Base-by-base conservation (phyloP, 768 basidiomycete genomes). In the Rubroboletus pulcherrimus region DNA sequence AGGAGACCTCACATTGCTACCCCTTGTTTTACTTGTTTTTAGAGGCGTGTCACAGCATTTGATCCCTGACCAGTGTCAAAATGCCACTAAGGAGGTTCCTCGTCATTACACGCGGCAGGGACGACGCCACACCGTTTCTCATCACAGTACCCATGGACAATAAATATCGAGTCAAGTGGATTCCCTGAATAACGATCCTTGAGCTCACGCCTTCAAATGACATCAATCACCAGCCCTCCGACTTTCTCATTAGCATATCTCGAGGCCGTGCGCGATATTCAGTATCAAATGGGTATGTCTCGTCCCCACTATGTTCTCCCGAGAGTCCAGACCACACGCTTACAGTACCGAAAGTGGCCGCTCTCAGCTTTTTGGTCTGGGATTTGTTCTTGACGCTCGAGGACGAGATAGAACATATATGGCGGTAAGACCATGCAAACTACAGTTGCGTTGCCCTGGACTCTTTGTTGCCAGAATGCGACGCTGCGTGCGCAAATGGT, bases 331-430 rank as follows among this genome's bases (percentile, higher is more conserved):
- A 40, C 7, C 15, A 38, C 15, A 26, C 5, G 21, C 34, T 63
- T 30, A 57, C 31, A 15, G 15, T 19, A 5, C 2, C 17, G 1
- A 47, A 54, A 64, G 74, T 68, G 29, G 66, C 71, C 1, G 63
- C 66, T 3, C 43, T 68, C 38, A 48, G 54, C 7, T 55, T 74
- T 26, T 47, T 65, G 45, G 54, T 69, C 8, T 72, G 66, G 54
- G 73, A 74, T 30, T 50, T 61, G 15, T 17, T 71, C 4, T 50
- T 67, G 41, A 66, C 63, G 5, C 57, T 66, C 26, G 60, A 54
- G 26, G 62, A 55, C 14, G 73, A 71, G 44, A 56, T 65, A 1
- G 66, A 65, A 37, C 60, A 64, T 24, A 44, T 73, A 21, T 74
- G 73, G 71, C 60, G 58, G 73, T 75, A 52, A 59, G 43, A 10